These are phyloP conservation scores for Lachnellula arida DNA, from an alignment of 2,329 filamentous ascomycete species.

Conservation along the genomic window DNA sequence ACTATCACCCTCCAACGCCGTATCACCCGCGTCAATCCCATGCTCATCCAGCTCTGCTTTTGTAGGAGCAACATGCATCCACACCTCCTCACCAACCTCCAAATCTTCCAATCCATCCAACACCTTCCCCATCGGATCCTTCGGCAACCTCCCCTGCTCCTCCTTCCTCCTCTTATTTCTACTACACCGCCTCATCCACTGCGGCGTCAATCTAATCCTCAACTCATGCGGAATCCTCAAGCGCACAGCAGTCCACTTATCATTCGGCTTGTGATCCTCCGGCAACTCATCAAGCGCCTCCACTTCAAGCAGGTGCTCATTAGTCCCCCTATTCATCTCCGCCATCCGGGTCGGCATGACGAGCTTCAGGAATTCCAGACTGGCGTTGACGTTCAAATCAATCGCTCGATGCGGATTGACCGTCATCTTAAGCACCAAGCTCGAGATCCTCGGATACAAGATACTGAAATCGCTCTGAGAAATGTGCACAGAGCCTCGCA, in stretches of 20 bases:
- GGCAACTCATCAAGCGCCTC: conserved; percentile 41
- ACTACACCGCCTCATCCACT: conserved; percentile 23
- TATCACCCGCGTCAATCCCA: conserved; percentile 10
- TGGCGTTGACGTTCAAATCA: conserved; percentile 57
- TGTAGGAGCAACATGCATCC: conserved; percentile 46
- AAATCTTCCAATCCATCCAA: conserved; percentile 33
- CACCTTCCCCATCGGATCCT: conserved; percentile 36
- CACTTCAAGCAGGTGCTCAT: conserved; percentile 47
- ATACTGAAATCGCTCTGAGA: conserved; percentile 63
- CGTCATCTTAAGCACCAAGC: conserved; percentile 56
- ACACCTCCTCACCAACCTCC: conserved; percentile 41
- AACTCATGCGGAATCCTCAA: conserved; percentile 57
- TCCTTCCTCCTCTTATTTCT: conserved; percentile 30
- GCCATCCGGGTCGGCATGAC: conserved; percentile 45
- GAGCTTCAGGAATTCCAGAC: conserved; percentile 56
- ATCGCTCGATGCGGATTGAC: conserved; percentile 59
- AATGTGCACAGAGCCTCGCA: conserved; percentile 59
- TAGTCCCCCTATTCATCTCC: conserved; percentile 46
- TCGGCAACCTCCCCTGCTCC: conserved; percentile 33
- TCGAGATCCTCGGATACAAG: conserved; percentile 55
- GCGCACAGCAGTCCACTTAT: conserved; percentile 54
- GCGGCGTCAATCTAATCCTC: conserved; percentile 40
- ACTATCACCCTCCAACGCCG: conserved; percentile 1
- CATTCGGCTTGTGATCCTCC: conserved; percentile 48
- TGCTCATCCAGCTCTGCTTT: conserved; percentile 29